phyloP scores from a whole-genome alignment of 371 early-diverging fungal genomes.

The Apophysomyces ossiformis region DNA sequence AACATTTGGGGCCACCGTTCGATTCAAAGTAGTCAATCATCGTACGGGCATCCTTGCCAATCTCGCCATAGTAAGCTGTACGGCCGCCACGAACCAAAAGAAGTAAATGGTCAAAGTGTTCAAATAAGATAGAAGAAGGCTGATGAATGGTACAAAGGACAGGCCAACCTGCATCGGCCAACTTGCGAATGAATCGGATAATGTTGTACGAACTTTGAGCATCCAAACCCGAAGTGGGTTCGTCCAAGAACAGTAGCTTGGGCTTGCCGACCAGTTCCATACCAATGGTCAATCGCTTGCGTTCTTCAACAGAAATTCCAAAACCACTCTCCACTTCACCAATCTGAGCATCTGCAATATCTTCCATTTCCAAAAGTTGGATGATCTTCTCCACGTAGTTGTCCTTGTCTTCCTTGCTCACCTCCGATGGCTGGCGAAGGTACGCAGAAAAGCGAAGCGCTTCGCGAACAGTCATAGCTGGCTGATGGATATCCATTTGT shows the following conservation, averaged over 20 bases:
- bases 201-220: slow-evolving; percentile 73
- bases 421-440: slow-evolving; percentile 60
- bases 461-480: slow-evolving; percentile 63
- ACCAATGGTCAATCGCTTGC: slow-evolving; percentile 72
- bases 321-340: slow-evolving; percentile 50
- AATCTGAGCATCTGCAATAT: slow-evolving; percentile 59
- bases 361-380: slow-evolving; percentile 62
- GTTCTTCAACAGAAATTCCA: slow-evolving; percentile 68
- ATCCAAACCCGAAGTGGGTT: slow-evolving; percentile 79
- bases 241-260: slow-evolving; percentile 79
- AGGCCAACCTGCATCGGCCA: slow-evolving; percentile 64
- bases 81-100: slow-evolving; percentile 71
- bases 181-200: slow-evolving; percentile 64
- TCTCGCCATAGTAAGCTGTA: slow-evolving; percentile 66
- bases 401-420: slow-evolving; percentile 58
- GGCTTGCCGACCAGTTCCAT: slow-evolving; percentile 76
- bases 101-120: slow-evolving; percentile 69
- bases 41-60: slow-evolving; percentile 56
- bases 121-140: slow-evolving; percentile 66
- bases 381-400: slow-evolving; percentile 70
- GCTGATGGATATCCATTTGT: slow-evolving; percentile 81
- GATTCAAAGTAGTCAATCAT: slow-evolving; percentile 66
- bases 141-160: slow-evolving; percentile 73
- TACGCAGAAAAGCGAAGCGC: slow-evolving; percentile 71
- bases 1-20: slow-evolving; percentile 60